Conservation (phyloP, 1,139 yeast species). For the Kodamaea derodonti region DNA sequence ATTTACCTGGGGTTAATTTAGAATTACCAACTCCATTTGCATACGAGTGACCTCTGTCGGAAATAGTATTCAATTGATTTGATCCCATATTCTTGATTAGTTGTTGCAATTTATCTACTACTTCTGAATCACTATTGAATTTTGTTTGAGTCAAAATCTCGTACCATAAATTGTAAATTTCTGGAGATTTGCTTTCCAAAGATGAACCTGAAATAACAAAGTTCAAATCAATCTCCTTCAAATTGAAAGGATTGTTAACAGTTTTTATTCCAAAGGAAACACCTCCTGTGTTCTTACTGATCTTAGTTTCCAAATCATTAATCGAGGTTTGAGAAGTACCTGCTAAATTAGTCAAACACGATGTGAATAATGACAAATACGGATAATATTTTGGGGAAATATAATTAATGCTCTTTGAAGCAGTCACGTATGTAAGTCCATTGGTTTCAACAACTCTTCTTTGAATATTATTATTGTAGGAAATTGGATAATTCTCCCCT, state of each 20-base stretch:
- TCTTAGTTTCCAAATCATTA: slow-evolving; percentile 81
- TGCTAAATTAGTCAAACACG: slow-evolving; percentile 72
- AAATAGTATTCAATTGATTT: slow-evolving; percentile 72
- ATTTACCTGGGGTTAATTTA: slow-evolving; percentile 55
- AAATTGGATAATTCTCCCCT: slow-evolving; percentile 40
- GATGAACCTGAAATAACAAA: slow-evolving; percentile 65
- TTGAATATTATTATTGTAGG: slow-evolving; percentile 32
- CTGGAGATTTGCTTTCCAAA: slow-evolving; percentile 57
- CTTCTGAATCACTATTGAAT: slow-evolving; percentile 42
- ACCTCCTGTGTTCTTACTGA: slow-evolving; percentile 84
- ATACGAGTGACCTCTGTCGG: slow-evolving; percentile 85
- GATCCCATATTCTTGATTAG: slow-evolving; percentile 73
- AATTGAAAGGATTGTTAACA: slow-evolving; percentile 51
- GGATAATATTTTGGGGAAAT: slow-evolving; percentile 61
- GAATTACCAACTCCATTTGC: slow-evolving; percentile 72
- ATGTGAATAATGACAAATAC: slow-evolving; percentile 72
- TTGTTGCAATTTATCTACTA: slow-evolving; percentile 67
- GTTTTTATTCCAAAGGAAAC: slow-evolving; percentile 57
- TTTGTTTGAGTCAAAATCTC: slow-evolving; percentile 70
- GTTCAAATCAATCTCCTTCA: slow-evolving; percentile 42
- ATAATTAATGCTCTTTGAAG: slow-evolving; percentile 50
- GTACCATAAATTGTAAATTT: slow-evolving; percentile 62
- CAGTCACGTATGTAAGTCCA: slow-evolving; percentile 69
- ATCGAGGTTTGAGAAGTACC: slow-evolving; percentile 72
- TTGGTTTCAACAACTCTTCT: slow-evolving; percentile 64